phyloP scores from a whole-genome alignment of 441 rosid genomes.

The Arabidopsis lyrata region DNA sequence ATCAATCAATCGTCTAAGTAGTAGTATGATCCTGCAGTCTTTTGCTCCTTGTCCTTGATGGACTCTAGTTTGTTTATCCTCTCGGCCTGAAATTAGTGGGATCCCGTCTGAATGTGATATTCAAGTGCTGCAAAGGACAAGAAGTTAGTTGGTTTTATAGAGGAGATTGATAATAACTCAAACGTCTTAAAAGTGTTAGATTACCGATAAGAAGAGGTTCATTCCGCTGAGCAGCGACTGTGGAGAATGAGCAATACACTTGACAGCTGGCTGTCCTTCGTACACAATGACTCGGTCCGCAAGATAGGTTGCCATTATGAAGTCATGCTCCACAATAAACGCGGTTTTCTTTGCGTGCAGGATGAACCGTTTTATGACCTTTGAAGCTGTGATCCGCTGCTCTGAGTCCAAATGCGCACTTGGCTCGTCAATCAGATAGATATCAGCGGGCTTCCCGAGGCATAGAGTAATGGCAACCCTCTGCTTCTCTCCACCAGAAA shows the following conservation, averaged over 20 bases:
- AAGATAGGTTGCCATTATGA: slow-evolving; percentile 91
- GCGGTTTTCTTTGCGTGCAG: slow-evolving; percentile 96
- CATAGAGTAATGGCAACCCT: slow-evolving; percentile 92
- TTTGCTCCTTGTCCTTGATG: slow-evolving; percentile 94
- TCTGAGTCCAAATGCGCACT: slow-evolving; percentile 96
- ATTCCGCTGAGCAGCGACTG: slow-evolving; percentile 93
- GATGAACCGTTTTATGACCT: slow-evolving; percentile 94
- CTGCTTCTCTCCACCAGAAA: slow-evolving; percentile 97
- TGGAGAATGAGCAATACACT: slow-evolving; percentile 83
- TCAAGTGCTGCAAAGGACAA: slow-evolving; percentile 67
- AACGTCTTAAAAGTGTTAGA: not conserved
- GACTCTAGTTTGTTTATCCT: slow-evolving; percentile 92
- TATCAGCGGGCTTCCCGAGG: slow-evolving; percentile 97
- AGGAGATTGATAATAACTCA: not conserved
- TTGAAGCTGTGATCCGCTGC: slow-evolving; percentile 96
- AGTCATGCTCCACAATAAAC: slow-evolving; percentile 95
- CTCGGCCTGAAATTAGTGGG: slow-evolving; percentile 89
- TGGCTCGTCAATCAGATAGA: slow-evolving; percentile 93
- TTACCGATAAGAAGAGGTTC: slow-evolving; percentile 94
- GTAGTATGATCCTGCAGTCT: slow-evolving; percentile 89
- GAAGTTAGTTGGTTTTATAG: not conserved
- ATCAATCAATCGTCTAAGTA: slow-evolving; percentile 72
- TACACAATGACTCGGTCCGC: slow-evolving; percentile 93
- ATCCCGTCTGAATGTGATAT: slow-evolving; percentile 93
- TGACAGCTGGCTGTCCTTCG: slow-evolving; percentile 85